Evolutionary conservation across 257 asterid genomes (phyloP), one percentile per base, ranked within the genome.

Genomic region (Echites panduratus): DNA sequence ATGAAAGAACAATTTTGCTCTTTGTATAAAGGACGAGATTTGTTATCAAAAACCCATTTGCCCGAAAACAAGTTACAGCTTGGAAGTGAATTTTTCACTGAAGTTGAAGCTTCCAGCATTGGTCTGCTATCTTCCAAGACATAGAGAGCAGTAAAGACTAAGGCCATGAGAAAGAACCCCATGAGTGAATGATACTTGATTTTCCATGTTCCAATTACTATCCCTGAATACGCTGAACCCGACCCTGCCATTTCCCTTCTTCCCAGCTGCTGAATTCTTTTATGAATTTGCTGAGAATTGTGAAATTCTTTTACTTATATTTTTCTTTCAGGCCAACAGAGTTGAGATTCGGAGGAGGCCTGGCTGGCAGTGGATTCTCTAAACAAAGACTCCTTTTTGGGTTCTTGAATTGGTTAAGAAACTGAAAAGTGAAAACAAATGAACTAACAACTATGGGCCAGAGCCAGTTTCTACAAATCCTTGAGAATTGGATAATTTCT

Each of bases 31-130:
- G 96, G 96, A 41, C 78, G 77, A 0, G 93, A 81, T 32, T 54
- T 44, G 66, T 82, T 80, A 77, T 90, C 96, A 26, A 8, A 87
- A 61, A 88, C 85, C 95, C 96, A 90, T 73, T 61, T 87, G 9
- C 96, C 95, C 0, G 88, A 77, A 67, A 82, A 84, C 77, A 84
- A 68, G 64, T 84, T 73, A 72, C 88, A 82, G 44, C 44, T 75
- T n/a, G 78, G 11, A 41, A 47, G 43, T 44, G 76, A 58, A 48
- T 57, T 54, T 49, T 32, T 59, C 0, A 32, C 26, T 14, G 52
- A 32, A 43, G 29, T 58, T 27, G 69, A 35, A 70, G 49, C 75
- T 65, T 65, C 19, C 26, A 82, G 79, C 44, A 83, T 50, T 75
- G 82, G 76, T 3, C 89, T 85, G 57, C 83, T 66, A 70, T 85